Evolutionary conservation across 2,329 filamentous ascomycete species (phyloP).

Genomic region (Fusarium sp.): DNA sequence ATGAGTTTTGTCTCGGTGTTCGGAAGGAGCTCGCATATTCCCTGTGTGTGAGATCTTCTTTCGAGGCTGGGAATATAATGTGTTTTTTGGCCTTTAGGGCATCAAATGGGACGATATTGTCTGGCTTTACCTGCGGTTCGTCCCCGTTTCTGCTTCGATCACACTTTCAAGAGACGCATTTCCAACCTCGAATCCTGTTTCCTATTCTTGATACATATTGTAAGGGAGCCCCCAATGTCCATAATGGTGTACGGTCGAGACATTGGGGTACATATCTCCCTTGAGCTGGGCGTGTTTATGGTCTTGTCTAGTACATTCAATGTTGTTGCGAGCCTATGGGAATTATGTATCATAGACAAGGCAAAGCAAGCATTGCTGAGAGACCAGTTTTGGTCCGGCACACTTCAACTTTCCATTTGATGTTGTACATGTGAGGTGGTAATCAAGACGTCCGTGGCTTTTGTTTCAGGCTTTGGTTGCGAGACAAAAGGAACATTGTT

Average conservation of each 20-base stretch:
- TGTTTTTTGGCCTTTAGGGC: slow-evolving; percentile 47
- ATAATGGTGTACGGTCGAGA: slow-evolving; percentile 11
- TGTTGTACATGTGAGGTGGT: neutral
- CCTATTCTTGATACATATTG: slow-evolving; percentile 39
- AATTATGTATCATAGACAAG: slow-evolving; percentile 48
- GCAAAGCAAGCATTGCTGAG: slow-evolving; percentile 53
- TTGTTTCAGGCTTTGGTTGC: neutral
- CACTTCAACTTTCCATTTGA: slow-evolving; percentile 11
- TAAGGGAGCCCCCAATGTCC: slow-evolving; percentile 6
- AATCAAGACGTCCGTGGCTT: slow-evolving; percentile 4
- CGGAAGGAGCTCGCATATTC: slow-evolving; percentile 46
- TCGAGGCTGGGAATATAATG: slow-evolving; percentile 53
- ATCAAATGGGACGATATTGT: slow-evolving; percentile 49
- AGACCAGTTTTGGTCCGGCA: slow-evolving; percentile 60
- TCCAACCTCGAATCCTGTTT: slow-evolving; percentile 42
- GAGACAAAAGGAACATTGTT: slow-evolving; percentile 10
- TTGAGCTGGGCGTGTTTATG: slow-evolving; percentile 57
- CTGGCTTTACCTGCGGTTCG: slow-evolving; percentile 46
- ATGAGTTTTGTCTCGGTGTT: slow-evolving; percentile 50
- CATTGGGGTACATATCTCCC: slow-evolving; percentile 14
- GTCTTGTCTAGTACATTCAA: slow-evolving; percentile 49
- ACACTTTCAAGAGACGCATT: slow-evolving; percentile 44
- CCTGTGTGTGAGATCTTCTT: slow-evolving; percentile 49
- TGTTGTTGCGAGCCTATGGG: slow-evolving; percentile 48
- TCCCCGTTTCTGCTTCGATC: slow-evolving; percentile 34